Evolutionary conservation across 345 rosid species (phyloP), one percentile per base, ranked within the genome.

Genomic region (Camelina laxa): DNA sequence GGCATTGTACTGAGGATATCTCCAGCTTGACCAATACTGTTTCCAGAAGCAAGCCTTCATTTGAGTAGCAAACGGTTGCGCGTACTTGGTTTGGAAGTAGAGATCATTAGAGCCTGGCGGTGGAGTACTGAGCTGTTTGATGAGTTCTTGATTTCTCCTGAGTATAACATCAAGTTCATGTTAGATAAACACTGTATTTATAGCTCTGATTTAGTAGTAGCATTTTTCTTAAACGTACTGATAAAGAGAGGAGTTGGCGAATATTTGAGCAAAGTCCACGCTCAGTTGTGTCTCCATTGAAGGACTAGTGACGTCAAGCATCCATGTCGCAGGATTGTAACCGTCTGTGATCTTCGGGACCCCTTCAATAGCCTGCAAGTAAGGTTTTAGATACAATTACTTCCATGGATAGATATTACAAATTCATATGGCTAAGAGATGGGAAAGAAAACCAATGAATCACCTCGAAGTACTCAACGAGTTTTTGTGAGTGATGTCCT

Each of bases 241-340:
- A 70, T 87, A 69, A 51, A 93, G 87, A n/a, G 87, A 70, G 4
- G 98, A 93, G 73, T 85, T 84, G 24, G 82, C 69, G 47, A 82
- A 93, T 77, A 85, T 69, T 49, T 87, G 88, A 11, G 92, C 93
- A 75, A 93, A 91, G 82, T 89, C 95, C 7, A 89, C 69, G n/a
- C 66, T 70, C 67, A 91, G 73, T 72, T 84, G 91, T 76, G 84
- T 56, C 86, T 93, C 98, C 65, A 89, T 74, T 54, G 90, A 61
- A 15, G 89, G 75, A 56, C 88, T 54, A 42, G 81, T 93, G 56
- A 93, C 81, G 4, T 93, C 97, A 55, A 93, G 93, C 98, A 91
- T 91, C 98, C 98, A 93, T 35, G 98, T 89, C 11, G 98, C 98
- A 9, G 98, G 98, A 78, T 93, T 93, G 76, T 81, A 79, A 41